Evolutionary conservation across 371 early-diverging fungal species (phyloP), one percentile per base, ranked within the genome.

Genomic region (Funneliformis caledonium): DNA sequence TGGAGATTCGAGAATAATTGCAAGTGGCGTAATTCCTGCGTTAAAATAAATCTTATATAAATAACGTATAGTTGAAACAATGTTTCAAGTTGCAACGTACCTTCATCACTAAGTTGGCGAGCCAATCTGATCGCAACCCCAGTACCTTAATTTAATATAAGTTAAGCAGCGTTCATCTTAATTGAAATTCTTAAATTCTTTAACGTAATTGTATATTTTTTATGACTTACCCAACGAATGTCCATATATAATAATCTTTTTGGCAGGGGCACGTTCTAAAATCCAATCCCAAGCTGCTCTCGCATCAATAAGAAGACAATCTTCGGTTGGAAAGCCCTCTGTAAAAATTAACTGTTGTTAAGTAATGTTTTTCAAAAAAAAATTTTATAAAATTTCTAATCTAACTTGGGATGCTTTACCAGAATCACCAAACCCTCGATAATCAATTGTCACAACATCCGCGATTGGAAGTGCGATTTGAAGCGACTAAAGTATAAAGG

Each of bases 271-370:
- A 22, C 14, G 62, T 62, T 62, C 11, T 22, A 62, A n/a, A 22
- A 62, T 31, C 62, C 62, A 62, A 62, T 62, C 62, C n/a, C n/a
- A 62, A 22, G 31, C 62, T n/a, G 62, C 62, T 62, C 62, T 62
- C 14, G 62, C n/a, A 62, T 62, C 62, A 62, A 62, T 62, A 62
- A 62, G 62, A 11, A 62, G 22, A 14, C 62, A 3, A 22, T 62
- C 12, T 62, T 62, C 62, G 62, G 62, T 62, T 8, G 62, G 62
- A 11, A 62, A 62, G 1, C 62, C 62, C n/a, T 62, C 62, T 62
- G 62, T 22, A 11, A 11, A 8, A n/a, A 22, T 31, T n/a, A 62
- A 22, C 31, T 22, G 14, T 62, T 14, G 7, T 22, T 62, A 62
- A 8, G 31, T 22, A 62, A 62, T 62, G 14, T 47, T 47, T 47